Evolutionary conservation across 148 eudicot genomes (phyloP).

Genomic region (Silene conica): DNA sequence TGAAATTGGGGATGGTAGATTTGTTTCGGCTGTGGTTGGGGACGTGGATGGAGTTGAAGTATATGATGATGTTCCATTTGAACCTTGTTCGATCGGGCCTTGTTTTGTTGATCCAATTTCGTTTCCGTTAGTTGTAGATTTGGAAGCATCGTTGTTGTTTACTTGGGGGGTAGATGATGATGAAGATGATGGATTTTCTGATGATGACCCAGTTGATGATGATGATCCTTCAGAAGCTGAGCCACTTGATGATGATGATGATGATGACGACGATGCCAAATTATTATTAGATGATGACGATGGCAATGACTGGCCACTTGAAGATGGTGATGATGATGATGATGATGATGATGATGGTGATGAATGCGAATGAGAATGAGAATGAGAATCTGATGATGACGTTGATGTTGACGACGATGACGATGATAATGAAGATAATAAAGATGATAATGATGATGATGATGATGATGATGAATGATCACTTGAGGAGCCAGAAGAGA

Average conservation of each 20-base stretch:
- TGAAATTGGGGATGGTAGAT: background rate
- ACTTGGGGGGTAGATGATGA: background rate
- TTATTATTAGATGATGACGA: too few species aligned
- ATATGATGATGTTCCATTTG: background rate
- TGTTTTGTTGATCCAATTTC: background rate
- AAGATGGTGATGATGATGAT: too few species aligned
- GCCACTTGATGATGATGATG: too few species aligned
- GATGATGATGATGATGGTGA: background rate
- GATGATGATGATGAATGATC: conserved; percentile 9
- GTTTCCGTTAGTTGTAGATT: background rate
- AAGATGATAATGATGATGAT: background rate
- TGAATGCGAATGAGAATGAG: too few species aligned
- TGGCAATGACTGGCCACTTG: too few species aligned
- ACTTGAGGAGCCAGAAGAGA: conserved; percentile 20
- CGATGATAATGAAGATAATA: background rate
- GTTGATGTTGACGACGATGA: too few species aligned
- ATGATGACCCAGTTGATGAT: too few species aligned
- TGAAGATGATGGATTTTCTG: too few species aligned
- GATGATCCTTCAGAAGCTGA: too few species aligned
- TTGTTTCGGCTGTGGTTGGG: background rate
- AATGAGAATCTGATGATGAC: background rate
- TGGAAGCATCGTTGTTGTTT: conserved; percentile 8
- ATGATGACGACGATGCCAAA: too few species aligned
- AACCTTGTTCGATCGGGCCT: background rate
- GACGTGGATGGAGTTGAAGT: background rate